Evolutionary conservation across 345 rosid species (phyloP), one percentile per base, ranked within the genome.

Genomic region (Geranium rotundifolium): DNA sequence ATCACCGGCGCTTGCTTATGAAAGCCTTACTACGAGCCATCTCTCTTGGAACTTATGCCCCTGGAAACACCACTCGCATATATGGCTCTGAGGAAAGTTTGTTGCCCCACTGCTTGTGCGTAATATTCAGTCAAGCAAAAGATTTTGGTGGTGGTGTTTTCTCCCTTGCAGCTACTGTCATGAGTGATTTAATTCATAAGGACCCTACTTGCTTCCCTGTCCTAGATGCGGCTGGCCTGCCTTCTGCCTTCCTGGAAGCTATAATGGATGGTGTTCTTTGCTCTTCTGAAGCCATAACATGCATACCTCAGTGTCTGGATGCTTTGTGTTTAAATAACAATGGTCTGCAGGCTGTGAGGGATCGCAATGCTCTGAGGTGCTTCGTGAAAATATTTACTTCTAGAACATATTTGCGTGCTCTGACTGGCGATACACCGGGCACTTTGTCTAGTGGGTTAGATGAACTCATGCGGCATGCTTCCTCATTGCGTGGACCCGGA

Each of bases 291-390:
- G 98, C 95, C 70, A 81, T 92, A 71, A 80, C 85, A 71, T 89
- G 98, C 82, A 87, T 89, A 79, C 98, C 98, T 59, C 98, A 89
- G 71, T 92, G 93, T 73, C 76, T 92, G 83, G 98, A 89, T 82
- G 96, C 98, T 23, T 80, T 92, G 70, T 92, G 98, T 76, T 84
- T 89, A 61, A 92, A 89, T 73, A 78, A 75, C 69, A 87, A 77
- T 62, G 98, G 96, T 56, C 96, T 89, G 73, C 90, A 82, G 78
- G 91, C 93, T 55, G 95, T 92, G 63, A 84, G 78, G 79, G 96
- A 92, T 72, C 78, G 83, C 39, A 87, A 84, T 76, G 87, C 98
- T 46, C 75, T 92, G 83, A 82, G 86, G 72, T 89, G 93, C 75
- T 89, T 92, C 76, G 89, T 92, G 65, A 89, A 87, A 76, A 85